These are phyloP conservation scores for Clavispora vitiphila DNA, from an alignment of 805 yeast species.

Conservation along the genomic window DNA sequence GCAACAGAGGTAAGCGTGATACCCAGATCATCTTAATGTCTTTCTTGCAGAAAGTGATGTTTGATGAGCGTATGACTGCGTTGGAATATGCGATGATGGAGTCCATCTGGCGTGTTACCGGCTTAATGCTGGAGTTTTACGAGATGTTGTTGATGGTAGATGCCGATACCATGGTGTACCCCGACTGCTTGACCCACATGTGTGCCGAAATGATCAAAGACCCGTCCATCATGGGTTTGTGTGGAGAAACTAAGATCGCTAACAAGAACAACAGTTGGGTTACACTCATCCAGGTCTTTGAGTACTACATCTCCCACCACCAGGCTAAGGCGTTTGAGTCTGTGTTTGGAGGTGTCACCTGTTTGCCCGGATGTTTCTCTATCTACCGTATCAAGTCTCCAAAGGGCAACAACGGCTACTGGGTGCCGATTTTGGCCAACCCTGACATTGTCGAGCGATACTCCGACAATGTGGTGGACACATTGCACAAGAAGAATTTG, in stretches of 20 bases:
- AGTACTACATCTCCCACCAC: constrained; percentile 89
- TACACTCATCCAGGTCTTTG: constrained; percentile 89
- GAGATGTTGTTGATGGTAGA: constrained; percentile 88
- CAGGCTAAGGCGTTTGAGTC: constrained; percentile 93
- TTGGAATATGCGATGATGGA: constrained; percentile 74
- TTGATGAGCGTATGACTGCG: constrained; percentile 92
- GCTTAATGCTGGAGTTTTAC: constrained; percentile 76
- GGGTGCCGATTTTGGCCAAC: constrained; percentile 92
- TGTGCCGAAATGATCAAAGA: constrained; percentile 83
- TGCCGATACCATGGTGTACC: constrained; percentile 86
- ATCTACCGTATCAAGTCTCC: constrained; percentile 90
- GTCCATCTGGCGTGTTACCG: constrained; percentile 77
- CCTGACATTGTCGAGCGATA: constrained; percentile 92
- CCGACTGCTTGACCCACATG: constrained; percentile 88
- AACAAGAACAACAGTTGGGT: constrained; percentile 84
- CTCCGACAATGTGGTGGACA: constrained; percentile 77
- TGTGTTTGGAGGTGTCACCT: constrained; percentile 91
- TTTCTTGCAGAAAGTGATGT: constrained; percentile 79
- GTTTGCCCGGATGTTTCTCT: constrained; percentile 93
- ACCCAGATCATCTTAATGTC: constrained; percentile 90
- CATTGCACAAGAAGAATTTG: constrained; percentile 82
- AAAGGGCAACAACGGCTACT: constrained; percentile 60
- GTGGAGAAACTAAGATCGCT: constrained; percentile 92
- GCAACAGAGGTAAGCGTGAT: constrained; percentile 95
- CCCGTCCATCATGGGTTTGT: constrained; percentile 83